Percentiles rank a stretch among this genome's conserved stretches.
Conservation (phyloP, 106 monocot genomes). For the Dendrobium catenatum region DNA sequence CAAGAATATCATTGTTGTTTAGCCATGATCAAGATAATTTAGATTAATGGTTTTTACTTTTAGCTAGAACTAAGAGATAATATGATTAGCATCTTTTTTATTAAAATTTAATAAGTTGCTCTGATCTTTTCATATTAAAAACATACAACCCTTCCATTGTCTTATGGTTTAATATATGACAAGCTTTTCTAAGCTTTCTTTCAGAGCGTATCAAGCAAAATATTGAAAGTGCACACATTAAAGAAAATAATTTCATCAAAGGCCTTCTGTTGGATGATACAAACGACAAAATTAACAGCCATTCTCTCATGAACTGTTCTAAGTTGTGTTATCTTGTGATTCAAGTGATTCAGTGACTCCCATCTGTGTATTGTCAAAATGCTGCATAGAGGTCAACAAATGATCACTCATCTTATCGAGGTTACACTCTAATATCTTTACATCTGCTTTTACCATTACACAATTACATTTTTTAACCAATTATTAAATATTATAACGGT, state of each 20-base stretch:
- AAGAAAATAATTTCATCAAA: constrained; percentile 22
- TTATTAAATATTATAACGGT: no score
- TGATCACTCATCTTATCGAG: no score
- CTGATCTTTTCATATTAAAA: constrained; percentile 18
- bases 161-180: constrained; percentile 13
- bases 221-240: constrained; percentile 42
- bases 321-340: constrained; percentile 22
- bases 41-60: constrained; percentile 34
- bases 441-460: no score
- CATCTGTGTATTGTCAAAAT: constrained; percentile 36
- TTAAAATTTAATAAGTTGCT: constrained; percentile 46
- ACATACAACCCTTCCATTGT: constrained; percentile 36
- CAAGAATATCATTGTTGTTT: constrained; percentile 25
- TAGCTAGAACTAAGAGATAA: constrained; percentile 36
- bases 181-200: constrained; percentile 35
- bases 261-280: constrained; percentile 22
- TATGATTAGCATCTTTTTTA: constrained; percentile 36
- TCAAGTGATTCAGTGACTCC: constrained; percentile 51
- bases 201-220: constrained; percentile 30
- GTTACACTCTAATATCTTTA: no score
- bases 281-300: constrained; percentile 17
- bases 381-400: background rate
- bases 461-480: no score
- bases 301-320: constrained; percentile 33
- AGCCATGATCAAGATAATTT: constrained; percentile 15